Base-by-base conservation (phyloP, 371 early-diverging fungal species). In the Phascolomyces articulosus region DNA sequence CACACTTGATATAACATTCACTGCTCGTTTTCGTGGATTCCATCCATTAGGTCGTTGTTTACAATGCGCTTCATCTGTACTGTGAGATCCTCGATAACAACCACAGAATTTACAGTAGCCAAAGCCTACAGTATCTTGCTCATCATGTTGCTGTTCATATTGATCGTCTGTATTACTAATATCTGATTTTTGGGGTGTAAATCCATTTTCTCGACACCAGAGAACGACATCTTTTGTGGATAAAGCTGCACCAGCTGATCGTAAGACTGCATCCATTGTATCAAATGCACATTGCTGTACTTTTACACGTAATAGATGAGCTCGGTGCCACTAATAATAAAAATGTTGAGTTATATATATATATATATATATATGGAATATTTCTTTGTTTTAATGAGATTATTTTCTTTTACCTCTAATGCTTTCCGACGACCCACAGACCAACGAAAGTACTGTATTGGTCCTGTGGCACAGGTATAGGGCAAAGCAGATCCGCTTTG, bases 91-190 rank as follows among this genome's bases (percentile, higher is more conserved):
- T 24, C 79, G 66, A 4, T 69, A 44, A 23, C 64, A 68, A 10
- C 82, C 82, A 66, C 82, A 81, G 54, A 77, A 81, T 54, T 70
- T 74, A 58, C 82, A 81, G 24, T 67, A 74, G 0, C 75, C 75
- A n/a, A 59, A 29, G 23, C 51, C 51, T 0, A 44, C 44, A 23
- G 51, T 51, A 10, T 24, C 59, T 40, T 24, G 21, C 38, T 31
- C 57, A 31, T 7, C 29, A 20, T 57, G 21, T 40, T 34, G 21
- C 38, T 28, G 58, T 15, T 34, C 34, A 11, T 34, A 2, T 34
- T 0, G 1, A 1, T n/a, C 29, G 26, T 67, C 29, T 24, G 54
- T 60, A 24, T 55, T 56, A 1, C 63, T 57, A 0, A 63, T 47
- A 21, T 72, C 70, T 16, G 67, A 41, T 49, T 67, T 70, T 4